Evolutionary conservation across 2,329 filamentous ascomycete species (phyloP), one percentile per base, ranked within the genome.

Genomic region (Cercospora sp.): DNA sequence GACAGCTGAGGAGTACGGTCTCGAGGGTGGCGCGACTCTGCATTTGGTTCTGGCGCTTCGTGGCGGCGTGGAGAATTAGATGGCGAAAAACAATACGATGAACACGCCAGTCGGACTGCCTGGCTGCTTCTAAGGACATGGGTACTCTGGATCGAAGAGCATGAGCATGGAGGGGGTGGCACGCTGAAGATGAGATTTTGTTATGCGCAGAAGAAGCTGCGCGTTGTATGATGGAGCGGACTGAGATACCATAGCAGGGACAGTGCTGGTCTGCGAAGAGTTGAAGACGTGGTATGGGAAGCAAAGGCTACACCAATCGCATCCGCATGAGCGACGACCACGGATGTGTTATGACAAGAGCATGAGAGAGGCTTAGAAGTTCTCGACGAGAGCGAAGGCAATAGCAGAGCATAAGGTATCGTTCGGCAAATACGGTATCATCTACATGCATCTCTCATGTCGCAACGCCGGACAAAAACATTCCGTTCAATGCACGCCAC

Each of bases 41-140:
- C 95, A 99, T 86, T 85, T 99, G 78, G 95, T 99, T 62, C 89
- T 99, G 73, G 96, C 95, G 53, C 89, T 99, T 69, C 89, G 95
- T 79, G 95, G 95, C 65, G 94, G 94, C n/a, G 59, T 31, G 28
- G 55, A 58, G 55, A 58, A 58, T 5, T 58, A 58, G 55, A 18
- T 6, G 36, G 16, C 12, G 26, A 28, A 53, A 3, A 6, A 13
- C 18, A 13, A 26, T 28, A 3, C 31, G 31, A 33, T n/a, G 42
- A 48, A 20, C 6, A 48, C 26, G 26, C 26, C 26, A 4, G 26
- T 28, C 26, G 26, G 26, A 28, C 26, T 28, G 26, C 26, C 26
- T 28, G 26, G 26, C 5, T 28, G 26, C 26, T 28, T 28, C 5
- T 28, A 48, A 2, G 18, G 9, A 16, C 18, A 7, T 13, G 20